Percentiles rank a stretch among this genome's conserved stretches.
Evolutionary conservation across 2,329 filamentous ascomycete species (phyloP).

Genomic region (Aspergillus melleus): DNA sequence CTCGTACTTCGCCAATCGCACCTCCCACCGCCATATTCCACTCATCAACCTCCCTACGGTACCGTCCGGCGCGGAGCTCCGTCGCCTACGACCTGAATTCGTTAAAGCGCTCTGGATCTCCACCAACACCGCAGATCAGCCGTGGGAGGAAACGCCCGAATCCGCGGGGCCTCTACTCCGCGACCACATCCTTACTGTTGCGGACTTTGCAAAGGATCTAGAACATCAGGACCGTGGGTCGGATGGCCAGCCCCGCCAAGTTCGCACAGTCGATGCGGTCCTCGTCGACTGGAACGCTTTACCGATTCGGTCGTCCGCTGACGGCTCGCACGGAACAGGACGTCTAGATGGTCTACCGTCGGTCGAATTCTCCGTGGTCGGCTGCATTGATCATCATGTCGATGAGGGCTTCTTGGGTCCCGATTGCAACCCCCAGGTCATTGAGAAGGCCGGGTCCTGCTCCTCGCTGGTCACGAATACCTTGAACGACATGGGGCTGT

Average conservation of each 20-base stretch:
- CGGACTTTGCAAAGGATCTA: constrained; percentile 35
- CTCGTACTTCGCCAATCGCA: constrained; percentile 55
- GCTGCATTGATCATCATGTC: constrained; percentile 63
- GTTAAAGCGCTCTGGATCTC: constrained; percentile 55
- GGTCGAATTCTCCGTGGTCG: constrained; percentile 45
- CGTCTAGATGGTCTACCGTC: constrained; percentile 49
- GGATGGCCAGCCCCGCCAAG: not conserved
- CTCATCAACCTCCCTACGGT: constrained; percentile 58
- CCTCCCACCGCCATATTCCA: constrained; percentile 53
- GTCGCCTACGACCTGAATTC: constrained; percentile 58
- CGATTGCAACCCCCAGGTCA: constrained; percentile 49
- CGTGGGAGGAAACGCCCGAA: constrained; percentile 25
- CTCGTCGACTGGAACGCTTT: constrained; percentile 50
- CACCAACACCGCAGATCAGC: constrained; percentile 31
- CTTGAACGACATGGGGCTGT: constrained; percentile 47
- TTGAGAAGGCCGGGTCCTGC: constrained; percentile 60
- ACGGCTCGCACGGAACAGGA: constrained; percentile 50
- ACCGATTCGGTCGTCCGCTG: constrained; percentile 37
- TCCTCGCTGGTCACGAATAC: constrained; percentile 57
- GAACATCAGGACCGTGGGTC: constrained; percentile 5
- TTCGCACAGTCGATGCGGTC: constrained; percentile 25
- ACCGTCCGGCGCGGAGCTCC: constrained; percentile 48
- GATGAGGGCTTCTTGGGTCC: constrained; percentile 56
- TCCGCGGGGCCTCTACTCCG: constrained; percentile 26
- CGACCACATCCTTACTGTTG: constrained; percentile 43